Evolutionary conservation across 306 rosid species (phyloP).

Genomic region (Macrotyloma uniflorum): DNA sequence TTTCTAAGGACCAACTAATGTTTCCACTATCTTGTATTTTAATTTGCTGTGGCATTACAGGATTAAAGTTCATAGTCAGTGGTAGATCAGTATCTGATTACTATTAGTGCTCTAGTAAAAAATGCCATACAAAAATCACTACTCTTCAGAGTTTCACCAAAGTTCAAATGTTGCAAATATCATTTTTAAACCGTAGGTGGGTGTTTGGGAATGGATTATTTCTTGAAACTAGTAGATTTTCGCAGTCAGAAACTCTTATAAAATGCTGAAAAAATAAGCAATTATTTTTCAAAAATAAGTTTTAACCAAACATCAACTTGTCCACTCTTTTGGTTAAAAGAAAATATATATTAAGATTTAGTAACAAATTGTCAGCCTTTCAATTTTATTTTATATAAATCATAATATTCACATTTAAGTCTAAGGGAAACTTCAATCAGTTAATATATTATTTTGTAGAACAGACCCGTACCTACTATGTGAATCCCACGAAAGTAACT

Average conservation of each 20-base stretch:
- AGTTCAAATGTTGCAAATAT: background rate
- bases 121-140: background rate
- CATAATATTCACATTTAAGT: conserved; percentile 20
- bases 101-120: background rate
- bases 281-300: background rate
- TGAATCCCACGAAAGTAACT: conserved; percentile 19
- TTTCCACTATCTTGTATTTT: background rate
- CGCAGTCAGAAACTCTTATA: background rate
- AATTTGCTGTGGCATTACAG: background rate
- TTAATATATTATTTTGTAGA: conserved; percentile 24
- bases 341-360: background rate
- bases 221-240: background rate
- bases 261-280: background rate
- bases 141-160: background rate
- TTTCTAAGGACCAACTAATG: background rate
- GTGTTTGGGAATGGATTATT: background rate
- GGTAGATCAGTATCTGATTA: background rate
- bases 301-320: background rate
- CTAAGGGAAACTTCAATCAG: conserved; percentile 18
- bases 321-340: conserved; percentile 17
- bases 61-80: background rate
- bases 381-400: background rate
- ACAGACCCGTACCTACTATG: conserved; percentile 3
- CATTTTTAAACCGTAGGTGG: background rate
- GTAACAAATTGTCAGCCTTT: conserved; percentile 1